These are phyloP conservation scores for Pseudogymnoascus sp. DNA, from an alignment of 2,329 filamentous ascomycete species.

Conservation along the genomic window DNA sequence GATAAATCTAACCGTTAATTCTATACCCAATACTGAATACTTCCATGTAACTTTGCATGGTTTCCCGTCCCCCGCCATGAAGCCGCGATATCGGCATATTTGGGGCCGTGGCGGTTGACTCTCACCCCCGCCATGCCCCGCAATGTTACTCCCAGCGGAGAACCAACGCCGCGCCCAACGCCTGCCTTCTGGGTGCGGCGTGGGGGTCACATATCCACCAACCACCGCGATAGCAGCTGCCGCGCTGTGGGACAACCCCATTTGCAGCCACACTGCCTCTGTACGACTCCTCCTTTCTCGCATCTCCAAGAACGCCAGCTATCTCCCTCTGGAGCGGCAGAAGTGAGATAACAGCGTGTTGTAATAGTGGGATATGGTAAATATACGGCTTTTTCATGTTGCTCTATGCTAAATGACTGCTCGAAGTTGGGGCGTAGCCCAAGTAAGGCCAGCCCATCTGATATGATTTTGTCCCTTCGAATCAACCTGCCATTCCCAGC, in stretches of 20 bases:
- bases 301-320: not conserved
- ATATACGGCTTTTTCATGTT: not conserved
- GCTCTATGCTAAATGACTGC: not conserved
- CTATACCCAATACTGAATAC: not conserved
- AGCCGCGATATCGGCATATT: conserved; percentile 3
- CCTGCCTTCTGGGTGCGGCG: not conserved
- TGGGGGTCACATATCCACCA: conserved; percentile 5
- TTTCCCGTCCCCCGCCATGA: not conserved
- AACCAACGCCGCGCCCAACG: not conserved
- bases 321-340: not conserved
- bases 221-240: not conserved
- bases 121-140: not conserved
- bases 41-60: not conserved
- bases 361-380: not conserved
- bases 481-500: not conserved
- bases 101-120: not conserved
- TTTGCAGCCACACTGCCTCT: not conserved
- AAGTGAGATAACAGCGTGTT: not conserved
- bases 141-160: not conserved
- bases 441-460: not conserved
- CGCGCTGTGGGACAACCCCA: not conserved
- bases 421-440: not conserved
- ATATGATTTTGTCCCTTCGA: not conserved
- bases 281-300: not conserved
- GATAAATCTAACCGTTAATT: not conserved